Conservation (phyloP, 2,329 filamentous ascomycete species). For the Bisporella sp. region DNA sequence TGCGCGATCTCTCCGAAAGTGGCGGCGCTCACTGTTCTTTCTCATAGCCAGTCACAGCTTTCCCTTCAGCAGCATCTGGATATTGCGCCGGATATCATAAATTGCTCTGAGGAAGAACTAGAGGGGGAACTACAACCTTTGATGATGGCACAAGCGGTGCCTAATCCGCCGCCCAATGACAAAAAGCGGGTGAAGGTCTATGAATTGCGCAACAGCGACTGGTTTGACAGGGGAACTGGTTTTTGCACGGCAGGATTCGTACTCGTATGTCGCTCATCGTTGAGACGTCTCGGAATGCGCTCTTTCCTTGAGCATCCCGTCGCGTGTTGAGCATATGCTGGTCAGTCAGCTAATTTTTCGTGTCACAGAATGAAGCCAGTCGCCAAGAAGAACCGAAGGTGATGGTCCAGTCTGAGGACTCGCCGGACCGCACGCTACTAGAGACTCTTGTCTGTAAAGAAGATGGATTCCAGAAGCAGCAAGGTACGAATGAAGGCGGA, state of each 20-base stretch:
- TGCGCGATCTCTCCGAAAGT: conserved; percentile 17
- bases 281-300: too few species aligned
- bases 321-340: too few species aligned
- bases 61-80: conserved; percentile 55
- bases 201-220: conserved; percentile 96
- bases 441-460: conserved; percentile 89
- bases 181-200: conserved; percentile 94
- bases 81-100: conserved; percentile 44
- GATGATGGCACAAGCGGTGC: conserved; percentile 68
- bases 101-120: conserved; percentile 40
- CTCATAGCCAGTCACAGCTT: conserved; percentile 32
- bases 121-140: conserved; percentile 52
- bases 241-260: conserved; percentile 67
- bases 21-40: conserved; percentile 17
- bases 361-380: conserved; percentile 44
- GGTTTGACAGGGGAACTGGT: conserved; percentile 95
- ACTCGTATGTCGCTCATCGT: conserved; percentile 17
- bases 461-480: conserved; percentile 96
- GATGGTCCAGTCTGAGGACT: conserved; percentile 87
- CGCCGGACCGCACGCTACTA: conserved; percentile 73
- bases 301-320: too few species aligned
- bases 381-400: conserved; percentile 77
- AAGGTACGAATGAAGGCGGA: conserved; percentile 52
- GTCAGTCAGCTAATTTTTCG: conserved; percentile 22
- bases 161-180: conserved; percentile 47